These are phyloP conservation scores for Ganoderma meredithae DNA, from an alignment of 1,284 basidiomycete species.

Conservation along the genomic window DNA sequence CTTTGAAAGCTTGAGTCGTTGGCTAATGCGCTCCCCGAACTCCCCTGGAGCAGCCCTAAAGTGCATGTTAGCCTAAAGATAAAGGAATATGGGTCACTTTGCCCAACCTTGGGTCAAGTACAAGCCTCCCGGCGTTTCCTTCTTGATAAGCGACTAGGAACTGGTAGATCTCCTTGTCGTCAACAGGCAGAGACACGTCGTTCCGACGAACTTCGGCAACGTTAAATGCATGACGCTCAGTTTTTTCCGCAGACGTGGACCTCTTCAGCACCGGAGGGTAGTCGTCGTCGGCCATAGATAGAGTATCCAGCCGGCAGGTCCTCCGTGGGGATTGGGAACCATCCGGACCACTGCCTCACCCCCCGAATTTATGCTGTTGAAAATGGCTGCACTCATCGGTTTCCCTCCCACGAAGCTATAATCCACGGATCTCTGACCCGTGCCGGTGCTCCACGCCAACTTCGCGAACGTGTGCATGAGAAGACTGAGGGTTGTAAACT, in stretches of 20 bases:
- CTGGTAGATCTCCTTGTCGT: slow-evolving; percentile 9
- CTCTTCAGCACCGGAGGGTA: neutral
- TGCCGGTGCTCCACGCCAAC: neutral
- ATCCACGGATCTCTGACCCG: neutral
- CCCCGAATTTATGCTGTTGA: neutral
- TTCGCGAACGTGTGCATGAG: neutral
- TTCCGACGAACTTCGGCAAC: neutral
- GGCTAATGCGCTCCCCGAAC: slow-evolving; percentile 55
- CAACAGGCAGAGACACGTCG: too few species aligned
- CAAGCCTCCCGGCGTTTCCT: slow-evolving; percentile 11
- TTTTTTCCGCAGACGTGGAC: neutral
- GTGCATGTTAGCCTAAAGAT: neutral
- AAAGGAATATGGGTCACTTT: neutral
- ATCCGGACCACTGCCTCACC: neutral
- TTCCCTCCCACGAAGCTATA: neutral
- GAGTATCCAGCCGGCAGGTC: neutral
- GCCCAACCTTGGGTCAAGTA: slow-evolving; percentile 11
- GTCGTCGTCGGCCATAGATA: neutral
- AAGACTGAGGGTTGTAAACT: neutral
- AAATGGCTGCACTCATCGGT: neutral
- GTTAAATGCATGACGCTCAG: neutral
- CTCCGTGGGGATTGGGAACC: neutral
- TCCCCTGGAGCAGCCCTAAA: slow-evolving; percentile 37
- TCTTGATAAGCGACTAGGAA: slow-evolving; percentile 17
- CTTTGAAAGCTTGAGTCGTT: slow-evolving; percentile 53